Conservation (phyloP, 2,329 filamentous ascomycete genomes). For the Tolypocladium capitatum region DNA sequence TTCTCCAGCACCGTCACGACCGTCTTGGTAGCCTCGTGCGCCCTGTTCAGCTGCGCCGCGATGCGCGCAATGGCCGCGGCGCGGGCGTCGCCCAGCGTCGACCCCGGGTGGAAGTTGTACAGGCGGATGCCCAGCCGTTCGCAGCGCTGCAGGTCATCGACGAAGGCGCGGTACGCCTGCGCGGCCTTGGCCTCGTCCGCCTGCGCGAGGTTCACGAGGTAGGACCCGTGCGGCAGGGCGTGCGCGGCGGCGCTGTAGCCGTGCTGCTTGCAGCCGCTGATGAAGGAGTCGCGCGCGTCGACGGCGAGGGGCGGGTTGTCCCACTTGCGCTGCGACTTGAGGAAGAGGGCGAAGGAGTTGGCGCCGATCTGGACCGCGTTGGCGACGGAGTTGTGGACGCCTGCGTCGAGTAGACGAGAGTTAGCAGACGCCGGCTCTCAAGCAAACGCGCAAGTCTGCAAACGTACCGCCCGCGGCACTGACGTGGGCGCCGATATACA, state of each 20-base stretch:
- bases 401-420: slow-evolving; percentile 25
- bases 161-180: slow-evolving; percentile 74
- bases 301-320: slow-evolving; percentile 62
- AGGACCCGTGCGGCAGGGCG: slow-evolving; percentile 85
- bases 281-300: slow-evolving; percentile 57
- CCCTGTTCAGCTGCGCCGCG: slow-evolving; percentile 67
- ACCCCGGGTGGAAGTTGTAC: slow-evolving; percentile 98
- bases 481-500: slow-evolving; percentile 88
- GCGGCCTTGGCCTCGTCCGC: slow-evolving; percentile 64
- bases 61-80: slow-evolving; percentile 64
- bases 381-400: slow-evolving; percentile 74
- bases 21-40: slow-evolving; percentile 59
- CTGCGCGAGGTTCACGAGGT: slow-evolving; percentile 91
- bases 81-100: slow-evolving; percentile 54
- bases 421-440: neutral
- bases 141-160: slow-evolving; percentile 79
- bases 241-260: slow-evolving; percentile 58
- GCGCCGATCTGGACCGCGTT: slow-evolving; percentile 74
- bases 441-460: neutral
- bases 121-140: slow-evolving; percentile 72
- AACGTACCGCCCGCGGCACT: slow-evolving; percentile 68
- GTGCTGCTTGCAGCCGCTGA: slow-evolving; percentile 51
- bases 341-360: slow-evolving; percentile 87
- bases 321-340: slow-evolving; percentile 97
- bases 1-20: slow-evolving; percentile 87